Base-by-base conservation (phyloP, 2,329 filamentous ascomycete species). In the Bertia moriformis region DNA sequence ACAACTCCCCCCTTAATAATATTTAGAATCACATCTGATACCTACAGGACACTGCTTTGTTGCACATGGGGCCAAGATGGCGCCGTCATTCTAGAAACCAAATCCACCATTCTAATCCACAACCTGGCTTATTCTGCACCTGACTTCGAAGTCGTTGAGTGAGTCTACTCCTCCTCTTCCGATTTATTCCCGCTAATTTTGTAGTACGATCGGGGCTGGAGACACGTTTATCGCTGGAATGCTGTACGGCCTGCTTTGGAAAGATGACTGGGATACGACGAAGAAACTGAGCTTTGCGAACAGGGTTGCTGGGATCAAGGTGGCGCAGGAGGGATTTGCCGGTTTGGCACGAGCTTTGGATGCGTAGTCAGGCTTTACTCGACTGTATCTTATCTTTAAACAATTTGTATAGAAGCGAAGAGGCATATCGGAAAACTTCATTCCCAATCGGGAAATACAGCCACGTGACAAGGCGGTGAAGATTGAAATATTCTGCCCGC, bases 141-240 rank as follows among this genome's bases (percentile, higher is more conserved):
- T 7, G 15, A 35, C 15, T 35, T 35, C 15, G 15, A 35, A 18
- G 32, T 35, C 32, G 15, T 35, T 35, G 32, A 35, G 32, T 35
- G 17, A 18, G 32, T 17, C 10, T 13, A 12, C 15, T 35, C 32
- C 10, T 35, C 7, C 32, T 10, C n/a, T 27, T 27, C 22, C 7
- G n/a, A n/a, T 10, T 7, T 7, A 27, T 10, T n/a, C 22, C 22
- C n/a, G n/a, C 22, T 27, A 27, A 27, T n/a, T 7, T 10, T 10
- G n/a, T 10, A 35, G 32, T 17, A 10, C 32, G 7, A 35, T 35
- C 15, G 32, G 32, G 17, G 32, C 32, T 17, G 32, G 32, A 14
- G 32, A 35, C 17, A 35, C 32, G 7, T 35, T 35, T 15, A 35
- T 35, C 15, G 32, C 32, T 15, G 32, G 32, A 17, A 35, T 35